Evolutionary conservation across 257 asterid genomes (phyloP).

Genomic region (Scutellaria barbata): DNA sequence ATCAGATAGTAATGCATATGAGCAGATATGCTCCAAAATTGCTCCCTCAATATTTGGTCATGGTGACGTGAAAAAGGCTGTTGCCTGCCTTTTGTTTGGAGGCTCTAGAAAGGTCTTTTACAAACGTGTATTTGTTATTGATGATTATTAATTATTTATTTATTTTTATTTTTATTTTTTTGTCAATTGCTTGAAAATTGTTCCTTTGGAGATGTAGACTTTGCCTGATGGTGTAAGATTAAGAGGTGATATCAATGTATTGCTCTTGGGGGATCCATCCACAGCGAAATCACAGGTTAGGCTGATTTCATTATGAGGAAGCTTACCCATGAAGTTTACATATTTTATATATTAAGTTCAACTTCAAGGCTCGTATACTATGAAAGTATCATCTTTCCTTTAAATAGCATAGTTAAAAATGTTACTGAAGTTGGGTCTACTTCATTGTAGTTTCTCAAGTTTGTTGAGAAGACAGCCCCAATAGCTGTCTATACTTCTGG

Average conservation of each 20-base stretch:
- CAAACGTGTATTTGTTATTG: conserved; percentile 19
- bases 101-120: conserved; percentile 89
- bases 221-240: conserved; percentile 97
- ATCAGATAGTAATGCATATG: conserved; percentile 73
- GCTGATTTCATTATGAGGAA: conserved; percentile 21
- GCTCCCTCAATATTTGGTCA: conserved; percentile 99
- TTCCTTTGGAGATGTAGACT: conserved; percentile 50
- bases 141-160: not conserved
- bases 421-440: conserved; percentile 5
- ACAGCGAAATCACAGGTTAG: conserved; percentile 98
- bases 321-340: not conserved
- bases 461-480: conserved; percentile 99
- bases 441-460: conserved; percentile 80
- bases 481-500: conserved; percentile 96
- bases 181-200: conserved; percentile 26
- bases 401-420: not conserved
- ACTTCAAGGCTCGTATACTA: not conserved
- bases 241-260: conserved; percentile 95
- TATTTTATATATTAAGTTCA: not conserved
- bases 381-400: not conserved
- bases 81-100: conserved; percentile 96
- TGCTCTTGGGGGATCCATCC: conserved; percentile 99
- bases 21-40: conserved; percentile 79
- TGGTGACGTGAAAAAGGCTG: conserved; percentile 88
- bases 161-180: not conserved